A percentile compares a stretch with the other conserved stretches of the same genome.
Conservation (phyloP, 768 basidiomycete species). For the Stropharia rugosoannulata region DNA sequence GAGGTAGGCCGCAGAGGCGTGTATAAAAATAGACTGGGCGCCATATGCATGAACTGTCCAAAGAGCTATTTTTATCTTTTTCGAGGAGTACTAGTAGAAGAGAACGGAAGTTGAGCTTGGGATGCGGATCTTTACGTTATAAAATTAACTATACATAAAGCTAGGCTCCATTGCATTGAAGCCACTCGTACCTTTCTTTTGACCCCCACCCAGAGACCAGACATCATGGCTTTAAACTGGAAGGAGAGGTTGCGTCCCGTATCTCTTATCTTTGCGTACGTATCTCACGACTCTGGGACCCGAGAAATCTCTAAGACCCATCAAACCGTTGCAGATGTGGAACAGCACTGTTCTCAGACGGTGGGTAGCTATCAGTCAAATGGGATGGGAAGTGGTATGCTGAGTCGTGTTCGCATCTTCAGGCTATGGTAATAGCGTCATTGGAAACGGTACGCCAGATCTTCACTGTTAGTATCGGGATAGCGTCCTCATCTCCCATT, state of each 20-base stretch:
- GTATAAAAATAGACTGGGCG: neutral
- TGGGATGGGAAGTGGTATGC: neutral
- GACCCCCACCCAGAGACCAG: too few relatives aligned
- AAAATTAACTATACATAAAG: neutral
- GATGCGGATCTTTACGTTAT: neutral
- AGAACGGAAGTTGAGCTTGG: too few relatives aligned
- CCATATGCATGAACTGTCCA: too few relatives aligned
- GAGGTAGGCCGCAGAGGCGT: neutral
- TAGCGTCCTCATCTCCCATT: neutral
- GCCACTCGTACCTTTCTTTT: too few relatives aligned
- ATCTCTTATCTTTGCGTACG: conserved; percentile 85
- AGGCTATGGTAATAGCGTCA: conserved; percentile 83
- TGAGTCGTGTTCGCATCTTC: conserved; percentile 1
- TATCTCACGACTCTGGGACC: conserved; percentile 9
- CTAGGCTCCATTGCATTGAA: too few relatives aligned
- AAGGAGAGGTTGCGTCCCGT: conserved; percentile 29
- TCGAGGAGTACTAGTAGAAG: too few relatives aligned
- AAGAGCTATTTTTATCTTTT: too few relatives aligned
- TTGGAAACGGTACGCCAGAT: conserved; percentile 63
- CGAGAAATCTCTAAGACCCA: neutral
- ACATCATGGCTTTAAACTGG: neutral
- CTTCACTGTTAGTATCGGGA: neutral
- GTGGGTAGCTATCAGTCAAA: conserved; percentile 30
- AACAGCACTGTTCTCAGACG: conserved; percentile 87
- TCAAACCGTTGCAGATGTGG: conserved; percentile 61